These are phyloP conservation scores for Russula sp. DNA, from an alignment of 768 basidiomycete species.

Conservation along the genomic window DNA sequence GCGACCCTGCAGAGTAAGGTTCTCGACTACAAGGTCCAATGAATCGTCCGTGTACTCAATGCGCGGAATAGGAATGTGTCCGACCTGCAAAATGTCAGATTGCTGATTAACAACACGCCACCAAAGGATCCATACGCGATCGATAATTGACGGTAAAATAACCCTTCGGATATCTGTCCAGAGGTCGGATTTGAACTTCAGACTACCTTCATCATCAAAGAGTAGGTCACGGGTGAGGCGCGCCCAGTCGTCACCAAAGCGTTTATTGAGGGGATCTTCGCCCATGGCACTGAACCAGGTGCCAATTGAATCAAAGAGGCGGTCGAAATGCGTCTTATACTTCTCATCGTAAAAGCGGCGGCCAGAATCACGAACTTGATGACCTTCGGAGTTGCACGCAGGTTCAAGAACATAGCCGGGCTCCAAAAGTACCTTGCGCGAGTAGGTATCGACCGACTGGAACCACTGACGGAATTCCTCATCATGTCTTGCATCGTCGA, in stretches of 20 bases:
- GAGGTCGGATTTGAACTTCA: constrained; percentile 83
- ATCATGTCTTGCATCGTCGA: constrained; percentile 70
- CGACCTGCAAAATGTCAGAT: constrained; percentile 39
- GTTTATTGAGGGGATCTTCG: constrained; percentile 76
- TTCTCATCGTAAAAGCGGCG: constrained; percentile 70
- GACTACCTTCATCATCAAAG: constrained; percentile 70
- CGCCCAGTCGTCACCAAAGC: constrained; percentile 79
- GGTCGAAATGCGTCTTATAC: constrained; percentile 76
- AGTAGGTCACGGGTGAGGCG: constrained; percentile 79
- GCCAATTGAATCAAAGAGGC: constrained; percentile 61
- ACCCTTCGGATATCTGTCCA: constrained; percentile 85
- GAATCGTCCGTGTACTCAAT: constrained; percentile 88
- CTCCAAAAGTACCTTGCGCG: constrained; percentile 70
- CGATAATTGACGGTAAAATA: constrained; percentile 73
- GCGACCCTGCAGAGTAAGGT: constrained; percentile 78
- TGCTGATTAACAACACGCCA: background rate
- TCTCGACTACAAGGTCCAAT: constrained; percentile 89
- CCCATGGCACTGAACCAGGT: constrained; percentile 83
- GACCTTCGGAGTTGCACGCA: constrained; percentile 59
- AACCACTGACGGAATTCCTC: constrained; percentile 74
- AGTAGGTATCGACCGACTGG: constrained; percentile 49
- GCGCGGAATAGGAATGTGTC: constrained; percentile 85
- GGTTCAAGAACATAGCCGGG: constrained; percentile 84
- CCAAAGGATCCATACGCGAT: constrained; percentile 46
- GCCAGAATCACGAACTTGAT: constrained; percentile 60